A percentile compares a stretch with the other conserved stretches of the same genome.
These are phyloP conservation scores for Byssochlamys sp. DNA, from an alignment of 2,329 filamentous ascomycete species.

Conservation along the genomic window DNA sequence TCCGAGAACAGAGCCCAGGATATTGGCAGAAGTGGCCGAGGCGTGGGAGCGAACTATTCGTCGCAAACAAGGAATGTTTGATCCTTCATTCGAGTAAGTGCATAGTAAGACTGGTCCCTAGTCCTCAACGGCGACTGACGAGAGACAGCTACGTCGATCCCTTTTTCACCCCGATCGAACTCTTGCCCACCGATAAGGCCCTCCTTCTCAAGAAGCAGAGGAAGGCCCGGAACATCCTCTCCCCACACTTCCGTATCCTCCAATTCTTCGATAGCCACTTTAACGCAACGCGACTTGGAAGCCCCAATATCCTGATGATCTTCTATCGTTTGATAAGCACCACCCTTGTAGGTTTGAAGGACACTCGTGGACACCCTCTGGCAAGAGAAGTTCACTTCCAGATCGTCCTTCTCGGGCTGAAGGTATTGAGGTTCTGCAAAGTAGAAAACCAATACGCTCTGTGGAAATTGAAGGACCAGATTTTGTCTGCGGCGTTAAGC, in stretches of 20 bases:
- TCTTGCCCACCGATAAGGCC: constrained; percentile 78
- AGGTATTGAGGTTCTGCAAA: constrained; percentile 63
- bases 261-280: constrained; percentile 93
- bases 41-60: constrained; percentile 83
- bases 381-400: constrained; percentile 88
- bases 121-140: constrained; percentile 7
- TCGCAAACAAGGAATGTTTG: constrained; percentile 72
- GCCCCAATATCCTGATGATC: constrained; percentile 66
- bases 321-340: constrained; percentile 72
- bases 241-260: constrained; percentile 73
- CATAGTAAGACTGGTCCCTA: background rate
- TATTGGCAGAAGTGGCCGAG: constrained; percentile 76
- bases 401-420: constrained; percentile 70
- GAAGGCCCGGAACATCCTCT: constrained; percentile 68
- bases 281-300: constrained; percentile 80
- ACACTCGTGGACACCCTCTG: constrained; percentile 68
- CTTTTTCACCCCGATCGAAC: constrained; percentile 84
- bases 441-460: constrained; percentile 54
- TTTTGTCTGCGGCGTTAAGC: constrained; percentile 71
- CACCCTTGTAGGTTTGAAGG: constrained; percentile 65
- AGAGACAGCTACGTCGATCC: constrained; percentile 60
- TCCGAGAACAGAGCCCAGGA: constrained; percentile 71
- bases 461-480: constrained; percentile 79
- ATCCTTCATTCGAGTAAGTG: constrained; percentile 53
- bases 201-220: constrained; percentile 66